Evolutionary conservation across 2,329 filamentous ascomycete species (phyloP), one percentile per base, ranked within the genome.

Genomic region (Stemphylium lycopersici): DNA sequence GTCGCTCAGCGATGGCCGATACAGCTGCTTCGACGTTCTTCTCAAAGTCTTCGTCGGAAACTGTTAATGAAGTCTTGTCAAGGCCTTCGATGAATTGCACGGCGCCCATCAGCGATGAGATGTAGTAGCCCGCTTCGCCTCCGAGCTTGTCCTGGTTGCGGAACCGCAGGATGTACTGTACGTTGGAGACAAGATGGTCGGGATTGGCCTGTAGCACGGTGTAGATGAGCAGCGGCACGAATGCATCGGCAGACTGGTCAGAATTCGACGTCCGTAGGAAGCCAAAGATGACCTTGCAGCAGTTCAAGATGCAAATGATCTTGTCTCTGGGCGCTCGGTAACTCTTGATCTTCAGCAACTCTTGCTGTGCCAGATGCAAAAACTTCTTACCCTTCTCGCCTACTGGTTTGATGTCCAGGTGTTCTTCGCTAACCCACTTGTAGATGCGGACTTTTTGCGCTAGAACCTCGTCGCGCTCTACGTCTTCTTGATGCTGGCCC

Each of bases 211-310:
- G 91, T 22, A 99, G 81, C 11, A 98, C 93, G 22, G 96, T 95
- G 66, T 96, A 98, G 52, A 99, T 99, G 51, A 99, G 83, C 24
- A 98, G 82, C 3, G 4, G 95, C 90, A 72, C 91, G 67, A 99
- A 99, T 0, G 93, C 92, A 77, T 99, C 95, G 11, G 95, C 95
- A 1, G 93, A 98, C 18, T 93, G 93, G 72, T 99, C 95, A 1
- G 89, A 90, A 76, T 96, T 96, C 48, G 91, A 87, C 72, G 97
- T 96, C 63, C 93, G 93, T 47, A 99, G 80, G 43, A 96, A 86
- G 15, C 93, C 95, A 76, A 99, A 98, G 60, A 99, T 98, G 59
- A 99, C 96, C 77, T 99, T 99, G 84, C 95, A 99, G 78, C 93
- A 97, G 77, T 99, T 99, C 51, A 99, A 79, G 40, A 98, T 91